These are phyloP conservation scores for Aspergillus sp. DNA, from an alignment of 2,329 filamentous ascomycete genomes.

Conservation along the genomic window DNA sequence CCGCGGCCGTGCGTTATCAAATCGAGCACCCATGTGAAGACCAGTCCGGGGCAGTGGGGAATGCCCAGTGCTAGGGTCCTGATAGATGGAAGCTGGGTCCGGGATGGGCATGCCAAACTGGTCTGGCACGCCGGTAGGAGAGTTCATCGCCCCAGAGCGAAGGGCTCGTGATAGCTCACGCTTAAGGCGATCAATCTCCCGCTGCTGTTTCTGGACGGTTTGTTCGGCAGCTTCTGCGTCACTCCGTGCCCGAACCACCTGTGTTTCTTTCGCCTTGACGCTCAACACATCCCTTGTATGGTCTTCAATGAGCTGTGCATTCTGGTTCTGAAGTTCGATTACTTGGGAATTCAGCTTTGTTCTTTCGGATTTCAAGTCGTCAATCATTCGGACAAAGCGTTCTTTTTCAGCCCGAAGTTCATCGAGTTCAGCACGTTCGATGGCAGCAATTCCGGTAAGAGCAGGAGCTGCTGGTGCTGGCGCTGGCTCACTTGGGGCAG, in stretches of 20 bases:
- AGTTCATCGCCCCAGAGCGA: slow-evolving; percentile 45
- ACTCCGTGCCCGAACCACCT: slow-evolving; percentile 86
- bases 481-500: slow-evolving; percentile 46
- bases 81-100: slow-evolving; percentile 54
- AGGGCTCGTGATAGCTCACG: slow-evolving; percentile 68
- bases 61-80: slow-evolving; percentile 41
- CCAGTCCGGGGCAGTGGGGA: slow-evolving; percentile 35
- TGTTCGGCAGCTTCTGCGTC: slow-evolving; percentile 89
- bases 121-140: slow-evolving; percentile 46
- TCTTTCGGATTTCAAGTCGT: slow-evolving; percentile 82
- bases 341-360: slow-evolving; percentile 83
- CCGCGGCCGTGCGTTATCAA: slow-evolving; percentile 46
- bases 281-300: slow-evolving; percentile 93
- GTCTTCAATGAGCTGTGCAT: slow-evolving; percentile 94
- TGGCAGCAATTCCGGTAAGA: slow-evolving; percentile 69
- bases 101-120: slow-evolving; percentile 58
- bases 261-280: slow-evolving; percentile 98
- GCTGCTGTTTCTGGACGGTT: slow-evolving; percentile 78
- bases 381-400: slow-evolving; percentile 71
- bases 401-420: slow-evolving; percentile 86
- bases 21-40: slow-evolving; percentile 44
- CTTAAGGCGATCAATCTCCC: slow-evolving; percentile 92
- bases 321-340: slow-evolving; percentile 93
- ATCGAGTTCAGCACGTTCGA: slow-evolving; percentile 91
- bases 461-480: slow-evolving; percentile 61